Evolutionary conservation across 2,329 filamentous ascomycete species (phyloP).

Genomic region (Penicillium expansum): DNA sequence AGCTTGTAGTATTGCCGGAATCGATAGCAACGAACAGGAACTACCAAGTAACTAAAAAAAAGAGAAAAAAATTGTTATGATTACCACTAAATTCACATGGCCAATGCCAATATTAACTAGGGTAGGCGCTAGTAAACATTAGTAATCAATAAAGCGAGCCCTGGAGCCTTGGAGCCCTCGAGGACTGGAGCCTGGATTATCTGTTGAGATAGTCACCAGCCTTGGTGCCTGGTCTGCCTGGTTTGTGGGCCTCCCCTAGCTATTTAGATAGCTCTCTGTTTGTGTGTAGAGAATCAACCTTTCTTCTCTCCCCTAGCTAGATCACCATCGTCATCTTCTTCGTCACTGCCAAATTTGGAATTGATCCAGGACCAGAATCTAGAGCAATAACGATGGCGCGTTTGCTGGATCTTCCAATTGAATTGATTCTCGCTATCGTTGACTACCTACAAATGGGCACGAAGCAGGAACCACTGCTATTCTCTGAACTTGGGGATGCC

Average conservation of each 20-base stretch:
- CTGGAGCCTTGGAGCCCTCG: not conserved
- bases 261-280: too few relatives aligned
- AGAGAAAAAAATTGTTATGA: not conserved
- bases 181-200: too few relatives aligned
- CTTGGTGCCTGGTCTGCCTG: too few relatives aligned
- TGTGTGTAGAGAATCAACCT: too few relatives aligned
- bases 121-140: not conserved
- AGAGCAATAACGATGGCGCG: constrained; percentile 1
- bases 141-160: not conserved
- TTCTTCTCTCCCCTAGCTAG: not conserved
- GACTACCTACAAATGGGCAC: constrained; percentile 6
- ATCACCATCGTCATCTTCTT: not conserved
- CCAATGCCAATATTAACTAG: not conserved
- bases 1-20: not conserved
- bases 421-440: constrained; percentile 5
- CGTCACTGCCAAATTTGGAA: not conserved
- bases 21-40: not conserved
- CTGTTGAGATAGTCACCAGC: too few relatives aligned
- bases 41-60: not conserved
- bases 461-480: not conserved
- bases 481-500: not conserved
- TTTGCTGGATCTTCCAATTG: constrained; percentile 10
- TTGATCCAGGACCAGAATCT: not conserved
- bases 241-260: too few relatives aligned
- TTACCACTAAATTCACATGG: not conserved